These are phyloP conservation scores for Pichia pseudocactophila DNA, from an alignment of 805 yeast genomes.

Conservation along the genomic window DNA sequence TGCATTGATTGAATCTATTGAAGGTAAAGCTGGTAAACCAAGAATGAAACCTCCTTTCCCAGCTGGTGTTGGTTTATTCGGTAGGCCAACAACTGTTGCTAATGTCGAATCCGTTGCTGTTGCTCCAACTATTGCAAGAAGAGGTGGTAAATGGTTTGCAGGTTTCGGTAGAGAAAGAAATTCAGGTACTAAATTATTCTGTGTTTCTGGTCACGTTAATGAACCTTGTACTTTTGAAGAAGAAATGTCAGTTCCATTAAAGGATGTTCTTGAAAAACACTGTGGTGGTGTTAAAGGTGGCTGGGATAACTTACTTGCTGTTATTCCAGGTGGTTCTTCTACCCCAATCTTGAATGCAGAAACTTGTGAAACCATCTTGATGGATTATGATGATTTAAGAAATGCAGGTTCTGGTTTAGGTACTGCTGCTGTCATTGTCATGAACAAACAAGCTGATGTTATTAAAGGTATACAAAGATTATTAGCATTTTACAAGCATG, in stretches of 20 bases:
- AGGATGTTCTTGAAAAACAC: conserved; percentile 75
- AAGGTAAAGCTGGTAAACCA: conserved; percentile 92
- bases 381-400: conserved; percentile 83
- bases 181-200: conserved; percentile 72
- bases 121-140: conserved; percentile 79
- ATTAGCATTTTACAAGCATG: conserved; percentile 80
- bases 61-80: conserved; percentile 86
- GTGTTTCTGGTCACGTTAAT: conserved; percentile 86
- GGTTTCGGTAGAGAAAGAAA: conserved; percentile 80
- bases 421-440: conserved; percentile 87
- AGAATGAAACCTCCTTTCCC: conserved; percentile 93
- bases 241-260: conserved; percentile 84
- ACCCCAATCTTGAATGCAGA: conserved; percentile 72
- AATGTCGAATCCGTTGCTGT: conserved; percentile 89
- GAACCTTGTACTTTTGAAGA: conserved; percentile 91
- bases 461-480: conserved; percentile 81
- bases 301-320: conserved; percentile 84
- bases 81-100: conserved; percentile 86
- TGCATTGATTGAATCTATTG: conserved; percentile 77
- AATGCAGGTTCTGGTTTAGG: conserved; percentile 85
- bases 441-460: conserved; percentile 81
- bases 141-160: conserved; percentile 86
- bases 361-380: conserved; percentile 57
- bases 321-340: conserved; percentile 86
- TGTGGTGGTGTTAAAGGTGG: conserved; percentile 91